Conservation (phyloP, 768 basidiomycete genomes). For the Tubosaeta sp. region DNA sequence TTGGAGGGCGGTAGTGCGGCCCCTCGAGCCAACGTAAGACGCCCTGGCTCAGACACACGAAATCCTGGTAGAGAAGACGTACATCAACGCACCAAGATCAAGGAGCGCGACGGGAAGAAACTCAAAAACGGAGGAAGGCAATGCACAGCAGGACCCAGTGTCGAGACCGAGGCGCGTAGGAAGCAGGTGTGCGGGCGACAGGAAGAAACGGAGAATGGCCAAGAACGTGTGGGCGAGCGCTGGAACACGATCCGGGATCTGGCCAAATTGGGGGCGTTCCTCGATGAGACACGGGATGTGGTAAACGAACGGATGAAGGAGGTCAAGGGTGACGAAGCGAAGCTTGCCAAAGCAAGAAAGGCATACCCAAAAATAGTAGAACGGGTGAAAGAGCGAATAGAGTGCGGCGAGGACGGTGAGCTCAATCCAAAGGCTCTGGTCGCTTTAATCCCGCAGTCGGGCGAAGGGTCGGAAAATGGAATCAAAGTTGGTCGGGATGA, state of each 20-base stretch:
- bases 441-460: conserved; percentile 10
- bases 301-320: conserved; percentile 14
- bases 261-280: conserved; percentile 9
- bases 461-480: conserved; percentile 3
- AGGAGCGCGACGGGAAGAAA: not conserved
- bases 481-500: conserved; percentile 5
- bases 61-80: not conserved
- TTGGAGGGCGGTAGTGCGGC: conserved; percentile 1
- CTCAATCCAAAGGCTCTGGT: conserved; percentile 5
- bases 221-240: not conserved
- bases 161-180: conserved; percentile 7
- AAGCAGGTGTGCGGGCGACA: not conserved
- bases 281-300: conserved; percentile 19
- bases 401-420: conserved; percentile 3
- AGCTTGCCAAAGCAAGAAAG: conserved; percentile 16
- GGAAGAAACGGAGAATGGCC: not conserved
- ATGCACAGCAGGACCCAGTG: not conserved
- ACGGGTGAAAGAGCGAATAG: conserved; percentile 10
- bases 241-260: conserved; percentile 1
- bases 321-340: conserved; percentile 13
- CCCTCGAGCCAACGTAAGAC: not conserved
- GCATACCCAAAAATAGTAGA: conserved; percentile 12
- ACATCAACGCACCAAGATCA: not conserved
- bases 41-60: not conserved
- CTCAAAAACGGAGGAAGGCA: not conserved